Conservation (phyloP, 2,329 filamentous ascomycete genomes). For the Arthroderma sp. region DNA sequence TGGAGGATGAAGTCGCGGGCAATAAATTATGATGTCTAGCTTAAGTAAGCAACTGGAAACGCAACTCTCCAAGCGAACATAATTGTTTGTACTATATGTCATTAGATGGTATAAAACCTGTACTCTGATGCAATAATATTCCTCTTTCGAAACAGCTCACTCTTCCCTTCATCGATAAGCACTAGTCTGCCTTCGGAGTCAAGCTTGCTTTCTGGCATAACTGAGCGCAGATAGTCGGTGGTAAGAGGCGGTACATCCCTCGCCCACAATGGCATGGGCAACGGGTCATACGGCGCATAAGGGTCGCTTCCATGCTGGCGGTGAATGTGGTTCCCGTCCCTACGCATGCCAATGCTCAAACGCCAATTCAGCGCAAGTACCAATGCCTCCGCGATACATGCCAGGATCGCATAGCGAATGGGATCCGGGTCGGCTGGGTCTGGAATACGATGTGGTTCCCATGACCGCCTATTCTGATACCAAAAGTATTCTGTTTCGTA, state of each 20-base stretch:
- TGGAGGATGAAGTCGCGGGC: too few relatives aligned
- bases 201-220: conserved; percentile 18
- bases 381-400: conserved; percentile 18
- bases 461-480: conserved; percentile 15
- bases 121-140: conserved; percentile 11
- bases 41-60: too few relatives aligned
- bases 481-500: conserved; percentile 20
- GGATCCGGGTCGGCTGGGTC: conserved; percentile 20
- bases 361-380: conserved; percentile 19
- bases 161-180: conserved; percentile 8
- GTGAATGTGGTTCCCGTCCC: conserved; percentile 14
- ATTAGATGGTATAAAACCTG: conserved; percentile 12
- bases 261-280: conserved; percentile 14
- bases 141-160: conserved; percentile 9
- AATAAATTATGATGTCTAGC: too few relatives aligned
- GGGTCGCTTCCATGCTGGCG: conserved; percentile 10
- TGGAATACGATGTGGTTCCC: conserved; percentile 17
- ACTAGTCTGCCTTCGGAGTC: conserved; percentile 20
- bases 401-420: conserved; percentile 21
- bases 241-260: conserved; percentile 12
- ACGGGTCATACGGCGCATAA: conserved; percentile 12
- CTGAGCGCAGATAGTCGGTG: conserved; percentile 9
- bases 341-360: conserved; percentile 16
- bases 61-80: background rate
- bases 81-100: background rate